Evolutionary conservation across 345 rosid species (phyloP), one percentile per base, ranked within the genome.

Genomic region (Eucalyptus fibrosa): DNA sequence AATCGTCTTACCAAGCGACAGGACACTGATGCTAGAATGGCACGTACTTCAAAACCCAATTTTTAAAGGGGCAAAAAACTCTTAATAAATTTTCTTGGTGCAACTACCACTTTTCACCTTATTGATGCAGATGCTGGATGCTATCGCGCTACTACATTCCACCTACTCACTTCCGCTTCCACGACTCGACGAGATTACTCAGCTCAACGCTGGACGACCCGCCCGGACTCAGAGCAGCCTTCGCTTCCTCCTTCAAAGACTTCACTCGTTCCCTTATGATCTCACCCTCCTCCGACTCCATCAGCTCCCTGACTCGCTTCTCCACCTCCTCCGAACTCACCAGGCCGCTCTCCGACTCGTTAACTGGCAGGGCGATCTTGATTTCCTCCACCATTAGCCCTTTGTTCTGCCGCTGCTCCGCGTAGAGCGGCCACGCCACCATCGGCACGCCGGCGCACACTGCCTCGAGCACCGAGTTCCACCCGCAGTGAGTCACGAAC

Each of bases 401-500:
- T 30, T 89, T 60, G 53, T 93, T 95, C 40, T 89, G 30, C 89
- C 82, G 88, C 49, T 94, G 95, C 90, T 93, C 96, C 6, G 94
- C 94, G 15, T 95, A 93, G 14, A 93, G 88, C 3, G 95, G 96
- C 96, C 94, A 95, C 1, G 94, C 95, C 44, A 95, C 72, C 95
- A 95, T 92, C 1, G 94, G 94, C 69, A 93, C 92, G 5, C 97
- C 97, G 0, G 94, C 94, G 16, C 92, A 89, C 55, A 95, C 90
- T 2, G 96, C 91, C 90, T 95, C 99, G 1, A 96, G 94, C 37
- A 92, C 89, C 4, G 98, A 94, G 88, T 95, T 96, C 98, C 96
- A 96, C 7, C 99, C 97, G 49, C 97, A 93, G 88, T 96, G 98
- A 86, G 94, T 96, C 50, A 95, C 96, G 51, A 96, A 96, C 56